phyloP scores from a whole-genome alignment of 352 stramenopile species.

The Thalassiosira sp. region DNA sequence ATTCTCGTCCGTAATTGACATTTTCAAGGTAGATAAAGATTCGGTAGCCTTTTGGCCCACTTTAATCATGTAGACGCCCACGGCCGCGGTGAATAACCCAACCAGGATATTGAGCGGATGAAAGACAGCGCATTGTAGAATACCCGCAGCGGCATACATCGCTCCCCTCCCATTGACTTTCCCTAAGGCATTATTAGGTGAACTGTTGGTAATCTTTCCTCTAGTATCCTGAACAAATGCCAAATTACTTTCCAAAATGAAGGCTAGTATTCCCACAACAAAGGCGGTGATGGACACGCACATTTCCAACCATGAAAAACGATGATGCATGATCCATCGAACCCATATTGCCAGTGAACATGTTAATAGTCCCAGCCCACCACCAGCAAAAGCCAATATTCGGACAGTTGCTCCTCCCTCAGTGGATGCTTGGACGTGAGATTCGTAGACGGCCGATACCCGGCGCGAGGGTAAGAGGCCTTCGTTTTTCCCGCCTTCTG shows the following conservation, averaged over 20 bases:
- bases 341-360: constrained; percentile 17
- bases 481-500: constrained; percentile 7
- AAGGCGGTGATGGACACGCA: constrained; percentile 23
- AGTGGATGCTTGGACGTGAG: constrained; percentile 10
- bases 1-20: constrained; percentile 38
- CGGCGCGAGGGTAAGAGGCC: constrained; percentile 23
- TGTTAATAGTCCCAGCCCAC: constrained; percentile 27
- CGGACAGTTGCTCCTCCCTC: constrained; percentile 16
- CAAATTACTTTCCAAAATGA: constrained; percentile 43
- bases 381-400: constrained; percentile 32
- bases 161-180: constrained; percentile 23
- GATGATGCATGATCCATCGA: constrained; percentile 16
- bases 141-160: constrained; percentile 22
- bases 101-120: constrained; percentile 27
- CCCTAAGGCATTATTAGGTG: constrained; percentile 7
- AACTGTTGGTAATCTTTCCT: not conserved
- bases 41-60: constrained; percentile 20
- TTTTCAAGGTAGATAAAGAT: constrained; percentile 22
- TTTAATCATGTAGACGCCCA: constrained; percentile 34
- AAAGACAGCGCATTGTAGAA: constrained; percentile 35
- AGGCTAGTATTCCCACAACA: constrained; percentile 10
- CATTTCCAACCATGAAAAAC: constrained; percentile 24
- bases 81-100: constrained; percentile 34
- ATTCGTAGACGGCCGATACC: constrained; percentile 25
- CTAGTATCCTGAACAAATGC: constrained; percentile 2